Conservation (phyloP, 768 basidiomycete genomes). For the Suillus bovinus region DNA sequence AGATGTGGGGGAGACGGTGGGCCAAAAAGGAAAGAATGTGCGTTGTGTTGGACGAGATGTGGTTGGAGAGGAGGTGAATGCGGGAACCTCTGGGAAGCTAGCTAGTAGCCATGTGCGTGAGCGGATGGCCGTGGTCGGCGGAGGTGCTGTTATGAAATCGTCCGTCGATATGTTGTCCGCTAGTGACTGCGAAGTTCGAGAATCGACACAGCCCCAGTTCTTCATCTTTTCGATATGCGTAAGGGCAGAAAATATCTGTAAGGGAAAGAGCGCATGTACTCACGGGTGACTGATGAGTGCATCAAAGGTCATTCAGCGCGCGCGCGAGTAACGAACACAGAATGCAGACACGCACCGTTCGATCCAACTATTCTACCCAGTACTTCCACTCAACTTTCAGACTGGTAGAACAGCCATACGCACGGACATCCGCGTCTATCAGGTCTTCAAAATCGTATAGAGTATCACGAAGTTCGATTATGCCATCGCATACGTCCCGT, state of each 20-base stretch:
- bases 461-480: slow-evolving; percentile 49
- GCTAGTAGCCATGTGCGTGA: slow-evolving; percentile 15
- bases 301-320: slow-evolving; percentile 7
- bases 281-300: slow-evolving; percentile 14
- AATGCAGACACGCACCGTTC: slow-evolving; percentile 22
- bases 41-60: no score
- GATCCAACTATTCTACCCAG: slow-evolving; percentile 29
- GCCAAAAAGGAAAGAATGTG: no score
- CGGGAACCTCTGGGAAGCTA: slow-evolving; percentile 16
- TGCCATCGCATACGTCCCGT: no score
- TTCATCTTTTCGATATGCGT: neutral
- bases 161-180: slow-evolving; percentile 14
- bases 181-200: neutral
- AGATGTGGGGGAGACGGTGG: no score
- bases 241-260: no score
- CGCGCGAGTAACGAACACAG: neutral
- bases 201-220: neutral
- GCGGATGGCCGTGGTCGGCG: slow-evolving; percentile 3
- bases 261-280: slow-evolving; percentile 15
- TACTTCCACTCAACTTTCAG: slow-evolving; percentile 36
- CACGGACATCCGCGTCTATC: slow-evolving; percentile 31
- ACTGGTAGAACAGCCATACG: slow-evolving; percentile 40
- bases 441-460: slow-evolving; percentile 38
- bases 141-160: slow-evolving; percentile 6
- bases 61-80: slow-evolving; percentile 38